Conservation (phyloP, 768 basidiomycete species). For the Favolaschia claudopus region DNA sequence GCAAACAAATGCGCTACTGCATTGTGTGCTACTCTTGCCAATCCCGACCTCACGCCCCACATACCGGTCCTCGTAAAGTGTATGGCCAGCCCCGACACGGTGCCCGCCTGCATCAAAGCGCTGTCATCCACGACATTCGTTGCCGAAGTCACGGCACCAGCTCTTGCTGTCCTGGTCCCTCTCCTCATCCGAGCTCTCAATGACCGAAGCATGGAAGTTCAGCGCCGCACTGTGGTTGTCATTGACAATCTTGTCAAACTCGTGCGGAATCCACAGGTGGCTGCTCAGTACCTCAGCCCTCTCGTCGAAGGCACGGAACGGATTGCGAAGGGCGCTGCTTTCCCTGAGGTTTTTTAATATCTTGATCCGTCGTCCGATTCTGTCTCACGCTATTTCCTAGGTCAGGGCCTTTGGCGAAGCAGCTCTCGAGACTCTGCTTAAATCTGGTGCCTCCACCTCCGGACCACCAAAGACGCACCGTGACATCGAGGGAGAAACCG, state of each 20-base stretch:
- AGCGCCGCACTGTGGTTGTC: constrained; percentile 92
- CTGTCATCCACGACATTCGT: constrained; percentile 96
- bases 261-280: constrained; percentile 89
- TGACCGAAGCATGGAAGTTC: constrained; percentile 95
- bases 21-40: constrained; percentile 90
- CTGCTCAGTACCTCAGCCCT: constrained; percentile 85
- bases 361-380: constrained; percentile 17
- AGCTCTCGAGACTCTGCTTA: constrained; percentile 80
- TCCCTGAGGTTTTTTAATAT: constrained; percentile 78
- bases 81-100: constrained; percentile 90
- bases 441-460: constrained; percentile 82
- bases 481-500: constrained; percentile 70
- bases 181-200: constrained; percentile 90
- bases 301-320: constrained; percentile 92
- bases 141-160: constrained; percentile 96
- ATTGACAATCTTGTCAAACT: constrained; percentile 97
- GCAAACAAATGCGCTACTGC: constrained; percentile 90
- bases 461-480: constrained; percentile 75
- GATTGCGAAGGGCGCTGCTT: constrained; percentile 90
- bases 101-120: constrained; percentile 93
- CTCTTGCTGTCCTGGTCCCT: constrained; percentile 94
- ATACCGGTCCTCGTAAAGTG: constrained; percentile 90
- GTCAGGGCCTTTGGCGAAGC: constrained; percentile 92
- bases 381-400: constrained; percentile 39
- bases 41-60: constrained; percentile 91